A percentile compares a stretch with the other conserved stretches of the same genome.
Evolutionary conservation across 805 yeast species (phyloP).

Genomic region (Jamesozyma spencerorum): DNA sequence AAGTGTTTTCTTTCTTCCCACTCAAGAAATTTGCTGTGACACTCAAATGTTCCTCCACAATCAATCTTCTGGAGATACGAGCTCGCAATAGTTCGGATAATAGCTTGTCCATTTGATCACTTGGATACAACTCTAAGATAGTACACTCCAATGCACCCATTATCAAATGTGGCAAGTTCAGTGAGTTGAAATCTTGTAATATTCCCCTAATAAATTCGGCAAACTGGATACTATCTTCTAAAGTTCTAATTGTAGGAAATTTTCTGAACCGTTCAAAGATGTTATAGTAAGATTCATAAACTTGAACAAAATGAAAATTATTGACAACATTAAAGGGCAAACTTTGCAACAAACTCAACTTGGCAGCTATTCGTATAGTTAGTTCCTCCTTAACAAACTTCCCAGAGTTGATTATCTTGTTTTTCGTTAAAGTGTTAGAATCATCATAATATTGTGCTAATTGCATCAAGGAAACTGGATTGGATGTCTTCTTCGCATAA

Average conservation of each 20-base stretch:
- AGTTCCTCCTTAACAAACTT: constrained; percentile 81
- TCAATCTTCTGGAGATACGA: constrained; percentile 79
- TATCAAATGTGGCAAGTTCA: constrained; percentile 78
- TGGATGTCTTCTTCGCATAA: constrained; percentile 47
- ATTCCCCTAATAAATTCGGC: constrained; percentile 54
- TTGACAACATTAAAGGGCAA: constrained; percentile 78
- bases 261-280: constrained; percentile 80
- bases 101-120: constrained; percentile 55
- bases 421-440: constrained; percentile 50
- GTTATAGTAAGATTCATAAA: constrained; percentile 80
- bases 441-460: constrained; percentile 79
- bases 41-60: constrained; percentile 84
- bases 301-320: constrained; percentile 77
- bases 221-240: constrained; percentile 69
- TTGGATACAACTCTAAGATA: constrained; percentile 48
- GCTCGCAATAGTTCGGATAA: constrained; percentile 74
- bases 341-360: constrained; percentile 68
- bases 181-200: constrained; percentile 65
- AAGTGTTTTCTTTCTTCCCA: constrained; percentile 35
- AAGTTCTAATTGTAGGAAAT: constrained; percentile 53
- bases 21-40: constrained; percentile 54
- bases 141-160: constrained; percentile 87
- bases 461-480: constrained; percentile 85
- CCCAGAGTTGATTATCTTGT: constrained; percentile 73
- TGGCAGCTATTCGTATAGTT: constrained; percentile 73